phyloP scores from a whole-genome alignment of 208 protist genomes.

The Giardia duodenalis region DNA sequence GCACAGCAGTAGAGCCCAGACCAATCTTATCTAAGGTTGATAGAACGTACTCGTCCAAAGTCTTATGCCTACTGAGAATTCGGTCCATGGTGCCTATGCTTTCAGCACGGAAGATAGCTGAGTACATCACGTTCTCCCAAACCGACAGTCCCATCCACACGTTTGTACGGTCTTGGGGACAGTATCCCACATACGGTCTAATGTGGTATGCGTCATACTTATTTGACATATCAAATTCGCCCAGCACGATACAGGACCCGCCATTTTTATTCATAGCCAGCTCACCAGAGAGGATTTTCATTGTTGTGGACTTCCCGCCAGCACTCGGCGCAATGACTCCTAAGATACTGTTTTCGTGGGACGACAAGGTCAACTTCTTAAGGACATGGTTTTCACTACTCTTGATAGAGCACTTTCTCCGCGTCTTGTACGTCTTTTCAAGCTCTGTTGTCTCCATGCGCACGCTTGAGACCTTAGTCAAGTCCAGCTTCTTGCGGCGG shows the following conservation, averaged over 20 bases:
- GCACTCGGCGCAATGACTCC: not conserved
- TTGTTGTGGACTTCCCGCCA: not conserved
- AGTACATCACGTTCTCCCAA: not conserved
- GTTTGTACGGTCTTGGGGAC: not conserved
- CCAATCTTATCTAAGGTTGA: not conserved
- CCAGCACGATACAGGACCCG: not conserved
- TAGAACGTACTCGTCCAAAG: not conserved
- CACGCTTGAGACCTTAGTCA: too few relatives aligned
- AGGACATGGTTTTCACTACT: too few relatives aligned
- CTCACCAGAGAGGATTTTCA: not conserved
- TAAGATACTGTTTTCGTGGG: too few relatives aligned
- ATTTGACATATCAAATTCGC: not conserved
- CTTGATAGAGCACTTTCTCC: too few relatives aligned
- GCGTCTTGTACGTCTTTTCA: too few relatives aligned
- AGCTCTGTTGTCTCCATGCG: too few relatives aligned
- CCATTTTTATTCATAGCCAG: not conserved
- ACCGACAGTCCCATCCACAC: not conserved
- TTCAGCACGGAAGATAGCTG: not conserved
- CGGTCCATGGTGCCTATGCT: not conserved
- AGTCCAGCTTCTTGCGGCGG: not conserved
- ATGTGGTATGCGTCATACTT: conserved; percentile 5
- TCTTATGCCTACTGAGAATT: not conserved
- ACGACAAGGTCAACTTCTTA: too few relatives aligned
- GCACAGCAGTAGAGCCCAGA: not conserved
- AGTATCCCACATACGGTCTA: not conserved